phyloP scores from a whole-genome alignment of 2,329 filamentous ascomycete genomes.

The Neofusicoccum ribis region DNA sequence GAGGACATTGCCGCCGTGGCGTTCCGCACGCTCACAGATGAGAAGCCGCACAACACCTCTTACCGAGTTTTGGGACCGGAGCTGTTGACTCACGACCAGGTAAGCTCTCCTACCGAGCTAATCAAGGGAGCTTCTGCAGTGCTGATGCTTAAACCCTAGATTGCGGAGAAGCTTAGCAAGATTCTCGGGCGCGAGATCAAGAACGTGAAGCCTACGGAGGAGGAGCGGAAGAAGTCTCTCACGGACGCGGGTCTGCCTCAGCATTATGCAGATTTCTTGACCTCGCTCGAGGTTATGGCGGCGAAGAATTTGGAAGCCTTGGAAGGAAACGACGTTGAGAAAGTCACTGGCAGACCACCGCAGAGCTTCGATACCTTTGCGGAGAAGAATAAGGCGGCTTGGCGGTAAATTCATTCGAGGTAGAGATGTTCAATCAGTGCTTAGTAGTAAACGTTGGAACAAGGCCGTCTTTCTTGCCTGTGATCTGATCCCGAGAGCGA shows the following conservation, averaged over 20 bases:
- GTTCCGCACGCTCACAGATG: conserved; percentile 41
- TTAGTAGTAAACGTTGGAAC: too few species aligned
- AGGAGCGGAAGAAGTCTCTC: conserved; percentile 7
- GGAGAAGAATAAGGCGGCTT: not conserved
- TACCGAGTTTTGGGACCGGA: conserved; percentile 37
- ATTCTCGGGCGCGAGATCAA: conserved; percentile 6
- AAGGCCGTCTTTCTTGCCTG: too few species aligned
- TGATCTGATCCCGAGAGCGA: too few species aligned
- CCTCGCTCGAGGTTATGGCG: not conserved
- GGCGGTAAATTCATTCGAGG: not conserved
- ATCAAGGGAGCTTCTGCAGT: not conserved
- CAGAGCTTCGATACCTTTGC: conserved; percentile 3
- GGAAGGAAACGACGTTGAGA: conserved; percentile 1
- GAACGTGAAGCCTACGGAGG: conserved; percentile 1
- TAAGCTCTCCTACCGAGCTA: not conserved
- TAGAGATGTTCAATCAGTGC: too few species aligned
- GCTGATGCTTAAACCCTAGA: not conserved
- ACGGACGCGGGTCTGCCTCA: not conserved
- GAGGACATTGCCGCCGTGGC: conserved; percentile 51
- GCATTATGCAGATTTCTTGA: not conserved
- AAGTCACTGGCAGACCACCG: conserved; percentile 1
- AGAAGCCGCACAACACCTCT: conserved; percentile 45
- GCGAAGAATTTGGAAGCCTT: not conserved
- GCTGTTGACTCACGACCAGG: conserved; percentile 34
- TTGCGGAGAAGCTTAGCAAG: conserved; percentile 22